Percentiles rank a stretch among this genome's conserved stretches.
phyloP scores from a whole-genome alignment of 2,329 filamentous ascomycete species.

The Monosporascus sp. region DNA sequence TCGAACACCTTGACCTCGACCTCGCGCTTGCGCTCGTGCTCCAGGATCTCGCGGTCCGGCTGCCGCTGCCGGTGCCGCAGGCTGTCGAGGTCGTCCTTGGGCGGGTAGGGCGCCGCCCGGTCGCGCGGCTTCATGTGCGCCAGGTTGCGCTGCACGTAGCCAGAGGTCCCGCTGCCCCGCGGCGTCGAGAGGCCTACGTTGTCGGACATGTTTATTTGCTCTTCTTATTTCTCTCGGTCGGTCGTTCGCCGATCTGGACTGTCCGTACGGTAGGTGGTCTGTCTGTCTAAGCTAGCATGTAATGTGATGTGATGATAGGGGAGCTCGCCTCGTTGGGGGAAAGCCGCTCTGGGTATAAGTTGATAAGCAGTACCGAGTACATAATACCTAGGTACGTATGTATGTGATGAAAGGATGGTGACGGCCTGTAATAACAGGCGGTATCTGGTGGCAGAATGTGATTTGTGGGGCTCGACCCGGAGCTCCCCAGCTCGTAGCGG shows the following conservation, averaged over 20 bases:
- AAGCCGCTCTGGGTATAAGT: too few relatives aligned
- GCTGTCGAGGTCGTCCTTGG: constrained; percentile 55
- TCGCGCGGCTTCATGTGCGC: constrained; percentile 85
- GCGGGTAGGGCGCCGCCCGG: constrained; percentile 68
- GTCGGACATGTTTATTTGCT: constrained; percentile 65
- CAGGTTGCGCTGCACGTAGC: constrained; percentile 94
- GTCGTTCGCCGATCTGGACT: too few relatives aligned
- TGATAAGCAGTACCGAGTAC: too few relatives aligned
- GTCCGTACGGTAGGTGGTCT: too few relatives aligned
- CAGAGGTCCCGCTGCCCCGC: constrained; percentile 90
- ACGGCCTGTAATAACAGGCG: constrained; percentile 10
- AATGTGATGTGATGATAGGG: too few relatives aligned
- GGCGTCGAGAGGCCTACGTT: constrained; percentile 96
- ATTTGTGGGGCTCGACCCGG: constrained; percentile 8
- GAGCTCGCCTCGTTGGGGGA: too few relatives aligned
- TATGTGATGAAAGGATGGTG: too few relatives aligned
- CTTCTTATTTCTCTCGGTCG: background rate
- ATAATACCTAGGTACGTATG: too few relatives aligned
- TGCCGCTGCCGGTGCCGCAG: constrained; percentile 73
- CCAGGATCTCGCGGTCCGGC: constrained; percentile 86
- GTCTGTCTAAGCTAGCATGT: background rate
- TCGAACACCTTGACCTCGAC: constrained; percentile 94
- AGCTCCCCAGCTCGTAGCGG: background rate
- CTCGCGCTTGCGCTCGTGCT: constrained; percentile 86
- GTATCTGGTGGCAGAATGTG: constrained; percentile 11